Evolutionary conservation across 345 rosid genomes (phyloP).

Genomic region (Citrus sinensis): DVS_A1.0 CM039166.1:13061001-13061500

Average conservation of each 20-base stretch:
- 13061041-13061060: constrained; percentile 74
- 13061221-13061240: constrained; percentile 82
- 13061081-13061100: constrained; percentile 68
- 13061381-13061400: constrained; percentile 94
- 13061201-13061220: constrained; percentile 94
- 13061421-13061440: constrained; percentile 68
- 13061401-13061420: constrained; percentile 75
- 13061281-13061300: constrained; percentile 37
- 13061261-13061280: constrained; percentile 35
- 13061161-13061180: constrained; percentile 27
- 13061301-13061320: constrained; percentile 18
- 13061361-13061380: constrained; percentile 74
- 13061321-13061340: constrained; percentile 37
- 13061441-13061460: constrained; percentile 75
- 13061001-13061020: constrained; percentile 74
- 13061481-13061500: constrained; percentile 35
- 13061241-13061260: constrained; percentile 62
- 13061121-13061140: constrained; percentile 71
- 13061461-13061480: constrained; percentile 56
- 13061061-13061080: constrained; percentile 71
- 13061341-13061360: constrained; percentile 43
- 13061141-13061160: constrained; percentile 40
- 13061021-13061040: constrained; percentile 77
- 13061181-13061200: constrained; percentile 48
- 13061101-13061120: constrained; percentile 78